Conservation (phyloP, 2,329 filamentous ascomycete genomes). For the Phoma sp. region DNA sequence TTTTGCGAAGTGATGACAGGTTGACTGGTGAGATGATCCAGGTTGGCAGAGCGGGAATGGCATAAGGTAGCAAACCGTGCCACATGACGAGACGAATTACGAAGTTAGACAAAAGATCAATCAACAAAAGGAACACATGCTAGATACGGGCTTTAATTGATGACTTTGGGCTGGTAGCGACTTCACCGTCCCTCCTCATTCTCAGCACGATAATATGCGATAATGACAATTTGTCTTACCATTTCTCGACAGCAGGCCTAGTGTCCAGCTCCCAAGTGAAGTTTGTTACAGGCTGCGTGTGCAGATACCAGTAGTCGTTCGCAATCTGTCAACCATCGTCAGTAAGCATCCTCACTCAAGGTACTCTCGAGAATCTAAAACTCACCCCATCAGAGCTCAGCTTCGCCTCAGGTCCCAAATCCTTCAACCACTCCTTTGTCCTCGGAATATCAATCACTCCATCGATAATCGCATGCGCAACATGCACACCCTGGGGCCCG, state of each 20-base stretch:
- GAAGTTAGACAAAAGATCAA: constrained; percentile 6
- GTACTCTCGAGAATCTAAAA: constrained; percentile 18
- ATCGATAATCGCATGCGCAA: constrained; percentile 82
- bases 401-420: constrained; percentile 67
- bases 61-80: constrained; percentile 1
- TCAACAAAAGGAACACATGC: background rate
- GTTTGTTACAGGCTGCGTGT: constrained; percentile 77
- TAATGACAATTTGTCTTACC: constrained; percentile 56
- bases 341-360: background rate
- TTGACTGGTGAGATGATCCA: constrained; percentile 84
- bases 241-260: constrained; percentile 83
- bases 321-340: constrained; percentile 68
- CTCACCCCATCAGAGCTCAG: constrained; percentile 76
- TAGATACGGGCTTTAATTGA: background rate
- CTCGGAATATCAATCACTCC: constrained; percentile 82
- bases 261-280: constrained; percentile 86
- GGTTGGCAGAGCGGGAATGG: constrained; percentile 73
- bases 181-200: background rate
- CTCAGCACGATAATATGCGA: background rate
- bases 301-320: constrained; percentile 83
- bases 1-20: constrained; percentile 78
- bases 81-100: constrained; percentile 15
- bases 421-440: constrained; percentile 66
- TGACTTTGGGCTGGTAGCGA: background rate
- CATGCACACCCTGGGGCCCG: constrained; percentile 81